Evolutionary conservation across 1,284 basidiomycete genomes (phyloP).

Genomic region (Caloboletus firmus): DNA sequence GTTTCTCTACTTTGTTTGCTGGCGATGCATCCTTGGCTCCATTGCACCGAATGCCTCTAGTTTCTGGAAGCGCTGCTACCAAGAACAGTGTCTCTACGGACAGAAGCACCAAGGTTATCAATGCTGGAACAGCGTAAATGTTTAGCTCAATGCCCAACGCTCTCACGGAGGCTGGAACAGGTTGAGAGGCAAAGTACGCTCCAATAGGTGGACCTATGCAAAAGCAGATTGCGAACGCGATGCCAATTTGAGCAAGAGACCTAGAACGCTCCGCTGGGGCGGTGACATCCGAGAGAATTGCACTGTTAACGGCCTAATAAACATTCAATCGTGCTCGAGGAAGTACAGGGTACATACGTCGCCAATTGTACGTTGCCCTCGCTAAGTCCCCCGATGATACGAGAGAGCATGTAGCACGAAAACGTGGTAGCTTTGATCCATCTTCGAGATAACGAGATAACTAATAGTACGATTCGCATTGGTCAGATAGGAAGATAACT

Average conservation of each 20-base stretch:
- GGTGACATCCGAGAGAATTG: conserved; percentile 87
- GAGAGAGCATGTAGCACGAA: conserved; percentile 82
- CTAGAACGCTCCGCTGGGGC: conserved; percentile 74
- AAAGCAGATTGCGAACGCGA: conserved; percentile 92
- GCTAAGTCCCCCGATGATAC: conserved; percentile 84
- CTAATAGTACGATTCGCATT: background rate
- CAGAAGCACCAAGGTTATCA: conserved; percentile 72
- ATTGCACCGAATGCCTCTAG: conserved; percentile 49
- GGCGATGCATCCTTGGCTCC: conserved; percentile 26
- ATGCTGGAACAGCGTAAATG: conserved; percentile 82
- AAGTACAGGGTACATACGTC: conserved; percentile 50
- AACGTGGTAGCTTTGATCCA: conserved; percentile 90
- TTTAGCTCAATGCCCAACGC: conserved; percentile 70
- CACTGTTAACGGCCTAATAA: conserved; percentile 45
- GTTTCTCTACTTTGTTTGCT: conserved; percentile 17
- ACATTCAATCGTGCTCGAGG: background rate
- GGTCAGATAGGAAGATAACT: conserved; percentile 30
- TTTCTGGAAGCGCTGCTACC: conserved; percentile 74
- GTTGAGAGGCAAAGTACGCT: conserved; percentile 75
- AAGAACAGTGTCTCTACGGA: conserved; percentile 72
- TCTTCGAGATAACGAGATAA: conserved; percentile 38
- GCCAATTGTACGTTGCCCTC: conserved; percentile 86
- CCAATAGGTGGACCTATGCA: conserved; percentile 82
- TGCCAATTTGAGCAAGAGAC: conserved; percentile 87
- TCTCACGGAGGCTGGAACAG: conserved; percentile 57